Conservation (phyloP, 169 alveolate genomes). For the Cryptosporidium tyzzeri region DNA sequence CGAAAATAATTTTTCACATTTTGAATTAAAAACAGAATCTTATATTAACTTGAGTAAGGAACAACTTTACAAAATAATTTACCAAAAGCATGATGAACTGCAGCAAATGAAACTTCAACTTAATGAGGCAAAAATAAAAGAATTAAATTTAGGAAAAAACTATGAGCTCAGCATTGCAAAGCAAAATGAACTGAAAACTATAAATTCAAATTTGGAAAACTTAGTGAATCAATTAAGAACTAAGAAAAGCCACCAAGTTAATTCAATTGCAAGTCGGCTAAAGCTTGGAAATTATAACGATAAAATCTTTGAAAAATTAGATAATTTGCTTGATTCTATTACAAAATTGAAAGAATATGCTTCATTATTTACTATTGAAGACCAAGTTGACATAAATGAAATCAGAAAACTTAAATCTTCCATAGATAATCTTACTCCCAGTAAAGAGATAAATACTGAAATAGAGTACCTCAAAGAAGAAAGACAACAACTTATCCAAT, state of each 20-base stretch:
- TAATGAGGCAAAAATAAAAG: slow-evolving; percentile 43
- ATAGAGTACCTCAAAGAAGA: slow-evolving; percentile 4
- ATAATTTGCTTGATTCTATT: background rate
- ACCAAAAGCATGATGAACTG: slow-evolving; percentile 37
- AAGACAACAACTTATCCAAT: slow-evolving; percentile 2
- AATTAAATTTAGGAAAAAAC: slow-evolving; percentile 30
- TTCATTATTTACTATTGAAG: background rate
- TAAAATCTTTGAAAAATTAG: background rate
- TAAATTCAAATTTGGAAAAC: slow-evolving; percentile 8
- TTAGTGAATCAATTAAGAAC: slow-evolving; percentile 5
- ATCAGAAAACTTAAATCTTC: background rate
- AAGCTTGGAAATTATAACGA: background rate
- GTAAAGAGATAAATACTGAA: background rate
- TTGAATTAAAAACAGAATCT: background rate
- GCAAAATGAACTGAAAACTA: slow-evolving; percentile 57
- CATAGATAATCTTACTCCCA: background rate
- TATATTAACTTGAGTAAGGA: background rate
- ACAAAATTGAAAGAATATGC: background rate
- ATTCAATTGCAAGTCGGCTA: slow-evolving; percentile 6
- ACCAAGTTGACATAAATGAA: background rate
- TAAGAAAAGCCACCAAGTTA: slow-evolving; percentile 16
- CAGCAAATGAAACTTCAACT: slow-evolving; percentile 26
- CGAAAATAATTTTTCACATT: background rate
- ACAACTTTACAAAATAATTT: slow-evolving; percentile 18
- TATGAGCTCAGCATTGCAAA: slow-evolving; percentile 42